Conservation (phyloP, 441 rosid species). For the Gossypium davidsonii region DNA sequence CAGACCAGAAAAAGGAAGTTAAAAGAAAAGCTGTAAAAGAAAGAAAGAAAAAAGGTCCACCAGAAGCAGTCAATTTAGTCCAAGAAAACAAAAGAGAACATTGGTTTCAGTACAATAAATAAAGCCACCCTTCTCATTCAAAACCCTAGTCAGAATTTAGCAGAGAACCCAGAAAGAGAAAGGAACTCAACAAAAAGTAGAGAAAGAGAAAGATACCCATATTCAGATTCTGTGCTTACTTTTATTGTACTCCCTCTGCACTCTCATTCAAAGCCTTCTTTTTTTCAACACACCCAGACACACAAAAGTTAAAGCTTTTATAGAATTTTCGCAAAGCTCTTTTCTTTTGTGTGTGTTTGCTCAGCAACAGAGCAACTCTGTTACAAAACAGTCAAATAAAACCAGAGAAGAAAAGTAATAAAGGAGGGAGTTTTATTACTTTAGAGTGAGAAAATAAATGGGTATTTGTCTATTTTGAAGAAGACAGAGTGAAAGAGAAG, state of each 20-base stretch:
- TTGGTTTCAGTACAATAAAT: slow-evolving; percentile 64
- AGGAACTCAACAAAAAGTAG: slow-evolving; percentile 39
- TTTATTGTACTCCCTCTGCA: slow-evolving; percentile 47
- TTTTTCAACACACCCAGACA: slow-evolving; percentile 23
- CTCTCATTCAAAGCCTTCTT: slow-evolving; percentile 21
- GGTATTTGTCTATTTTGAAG: slow-evolving; percentile 15
- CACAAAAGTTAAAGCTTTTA: slow-evolving; percentile 20
- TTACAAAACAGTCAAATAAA: slow-evolving; percentile 23
- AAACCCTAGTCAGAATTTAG: slow-evolving; percentile 59
- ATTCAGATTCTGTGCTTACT: slow-evolving; percentile 63
- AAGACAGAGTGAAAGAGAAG: slow-evolving; percentile 20
- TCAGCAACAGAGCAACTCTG: slow-evolving; percentile 17
- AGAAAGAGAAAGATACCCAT: slow-evolving; percentile 68
- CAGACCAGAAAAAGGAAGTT: slow-evolving; percentile 28
- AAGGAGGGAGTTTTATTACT: neutral
- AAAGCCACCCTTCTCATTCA: slow-evolving; percentile 33
- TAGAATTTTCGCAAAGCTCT: slow-evolving; percentile 29
- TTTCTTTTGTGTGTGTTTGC: slow-evolving; percentile 2
- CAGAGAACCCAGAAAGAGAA: slow-evolving; percentile 22
- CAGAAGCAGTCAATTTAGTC: slow-evolving; percentile 56
- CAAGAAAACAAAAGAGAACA: slow-evolving; percentile 29
- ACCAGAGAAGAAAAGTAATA: slow-evolving; percentile 17
- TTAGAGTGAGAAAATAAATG: slow-evolving; percentile 18
- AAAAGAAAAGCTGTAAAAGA: slow-evolving; percentile 15
- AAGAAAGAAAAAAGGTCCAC: slow-evolving; percentile 21